A percentile compares a stretch with the other conserved stretches of the same genome.
These are phyloP conservation scores for Diospyros kaki DNA, from an alignment of 148 eudicot genomes.

Conservation along the genomic window DNA sequence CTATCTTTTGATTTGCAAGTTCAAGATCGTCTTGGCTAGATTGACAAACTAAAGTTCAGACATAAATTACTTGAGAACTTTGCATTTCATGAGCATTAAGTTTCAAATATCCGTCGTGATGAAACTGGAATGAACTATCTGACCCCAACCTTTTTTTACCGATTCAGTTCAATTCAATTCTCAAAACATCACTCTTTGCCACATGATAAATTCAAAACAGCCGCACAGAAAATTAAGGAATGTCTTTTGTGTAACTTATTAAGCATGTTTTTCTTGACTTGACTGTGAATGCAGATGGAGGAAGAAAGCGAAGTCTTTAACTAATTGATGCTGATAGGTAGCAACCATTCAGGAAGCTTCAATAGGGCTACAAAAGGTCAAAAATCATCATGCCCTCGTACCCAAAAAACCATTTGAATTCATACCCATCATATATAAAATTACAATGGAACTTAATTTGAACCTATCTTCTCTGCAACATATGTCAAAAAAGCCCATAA, in stretches of 20 bases:
- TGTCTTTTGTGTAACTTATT: too few species aligned
- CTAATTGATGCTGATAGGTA: slow-evolving; percentile 17
- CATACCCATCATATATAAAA: slow-evolving; percentile 5
- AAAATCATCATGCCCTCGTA: slow-evolving; percentile 8
- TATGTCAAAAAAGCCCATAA: neutral
- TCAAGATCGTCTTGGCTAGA: too few species aligned
- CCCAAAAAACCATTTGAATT: slow-evolving; percentile 4
- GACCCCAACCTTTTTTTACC: too few species aligned
- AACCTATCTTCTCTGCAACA: slow-evolving; percentile 3
- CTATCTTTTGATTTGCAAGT: too few species aligned
- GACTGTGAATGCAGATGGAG: neutral
- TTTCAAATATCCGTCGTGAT: too few species aligned
- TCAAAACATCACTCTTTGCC: neutral
- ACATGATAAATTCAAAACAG: too few species aligned
- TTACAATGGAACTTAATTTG: neutral
- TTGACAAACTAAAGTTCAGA: too few species aligned
- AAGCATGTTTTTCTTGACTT: neutral
- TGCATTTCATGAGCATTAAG: too few species aligned
- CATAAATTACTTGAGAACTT: too few species aligned
- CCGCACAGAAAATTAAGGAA: too few species aligned
- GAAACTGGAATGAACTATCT: too few species aligned
- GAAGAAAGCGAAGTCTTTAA: neutral
- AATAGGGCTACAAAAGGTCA: slow-evolving; percentile 8
- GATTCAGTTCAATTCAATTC: too few species aligned
- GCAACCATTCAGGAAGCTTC: neutral